Base-by-base conservation (phyloP, 179 eudicot genomes). In the Patellifolia procumbens region DNA sequence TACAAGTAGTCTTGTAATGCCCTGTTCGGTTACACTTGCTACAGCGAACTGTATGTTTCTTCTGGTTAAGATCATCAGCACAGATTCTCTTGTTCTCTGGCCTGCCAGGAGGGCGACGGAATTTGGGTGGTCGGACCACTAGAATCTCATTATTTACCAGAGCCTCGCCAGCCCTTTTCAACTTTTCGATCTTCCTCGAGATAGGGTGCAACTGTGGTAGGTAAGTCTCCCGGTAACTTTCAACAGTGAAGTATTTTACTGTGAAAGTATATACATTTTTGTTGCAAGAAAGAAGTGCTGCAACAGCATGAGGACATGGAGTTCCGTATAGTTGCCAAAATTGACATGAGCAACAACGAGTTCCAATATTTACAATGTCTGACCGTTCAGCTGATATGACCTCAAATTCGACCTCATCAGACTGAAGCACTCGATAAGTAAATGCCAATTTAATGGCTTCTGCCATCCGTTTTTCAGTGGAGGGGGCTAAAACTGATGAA, bases 1-100 rank as follows among this genome's bases (percentile, higher is more conserved):
- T 88, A 82, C 93, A 90, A 69, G 93, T 86, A 19, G 91, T 83
- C 86, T 82, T 88, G 59, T 85, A 90, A 70, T 90, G 90, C 56
- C 94, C 91, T 15, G 87, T 81, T 83, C 83, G 89, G 81, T 90
- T 87, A 73, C 94, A 88, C 65, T 73, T 87, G 62, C 89, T 83
- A 79, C 94, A 90, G 45, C 76, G 92, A 75, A 88, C 94, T 0
- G 85, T 81, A 78, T 87, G 90, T 84, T 88, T 90, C 67, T 76
- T 86, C 9, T 81, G 86, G 56, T 70, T 78, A n/a, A 79, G 66
- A 67, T 81, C 89, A 74, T 89, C 87, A 0, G 80, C 66, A 55
- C 88, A 84, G 55, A 81, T 42, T 53, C 84, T 73, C 73, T 88
- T 88, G 74, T 89, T 89, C 70, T 88, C 87, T 1, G 93, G 93